Percentiles rank a stretch among this genome's conserved stretches.
Conservation (phyloP, 805 yeast genomes). For the Dipodascus geniculatus region DNA sequence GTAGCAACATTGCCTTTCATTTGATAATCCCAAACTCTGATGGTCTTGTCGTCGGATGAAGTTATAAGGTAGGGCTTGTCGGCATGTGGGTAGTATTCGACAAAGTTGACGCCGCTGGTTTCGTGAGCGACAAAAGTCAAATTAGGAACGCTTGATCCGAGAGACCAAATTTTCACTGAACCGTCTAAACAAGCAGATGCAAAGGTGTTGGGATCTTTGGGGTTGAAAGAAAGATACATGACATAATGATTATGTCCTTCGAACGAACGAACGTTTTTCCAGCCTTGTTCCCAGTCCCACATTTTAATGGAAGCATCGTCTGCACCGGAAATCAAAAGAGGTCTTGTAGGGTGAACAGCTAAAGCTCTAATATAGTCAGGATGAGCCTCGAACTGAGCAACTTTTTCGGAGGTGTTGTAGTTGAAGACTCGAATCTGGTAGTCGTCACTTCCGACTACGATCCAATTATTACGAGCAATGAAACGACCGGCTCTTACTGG, state of each 20-base stretch:
- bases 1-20: constrained; percentile 92
- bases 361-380: constrained; percentile 92
- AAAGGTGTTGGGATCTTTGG: constrained; percentile 94
- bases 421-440: constrained; percentile 88
- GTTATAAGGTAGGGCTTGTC: constrained; percentile 95
- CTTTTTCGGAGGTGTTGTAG: constrained; percentile 89
- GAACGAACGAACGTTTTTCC: constrained; percentile 82
- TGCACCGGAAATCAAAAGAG: constrained; percentile 76
- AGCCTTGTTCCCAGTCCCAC: constrained; percentile 96
- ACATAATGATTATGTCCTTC: constrained; percentile 96
- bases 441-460: constrained; percentile 92
- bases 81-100: constrained; percentile 92
- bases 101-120: constrained; percentile 87
- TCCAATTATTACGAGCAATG: constrained; percentile 94
- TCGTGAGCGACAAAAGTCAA: constrained; percentile 88
- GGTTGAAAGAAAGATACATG: constrained; percentile 90
- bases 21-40: constrained; percentile 94
- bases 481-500: constrained; percentile 95
- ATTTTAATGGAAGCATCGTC: constrained; percentile 87
- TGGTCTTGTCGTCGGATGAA: constrained; percentile 79
- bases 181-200: constrained; percentile 95
- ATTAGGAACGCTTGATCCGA: constrained; percentile 79
- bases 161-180: constrained; percentile 93
- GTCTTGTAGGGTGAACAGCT: constrained; percentile 90
- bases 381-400: constrained; percentile 94